Evolutionary conservation across 495 filamentous ascomycete species (phyloP).

Genomic region (Bacidia gigantensis): DNA sequence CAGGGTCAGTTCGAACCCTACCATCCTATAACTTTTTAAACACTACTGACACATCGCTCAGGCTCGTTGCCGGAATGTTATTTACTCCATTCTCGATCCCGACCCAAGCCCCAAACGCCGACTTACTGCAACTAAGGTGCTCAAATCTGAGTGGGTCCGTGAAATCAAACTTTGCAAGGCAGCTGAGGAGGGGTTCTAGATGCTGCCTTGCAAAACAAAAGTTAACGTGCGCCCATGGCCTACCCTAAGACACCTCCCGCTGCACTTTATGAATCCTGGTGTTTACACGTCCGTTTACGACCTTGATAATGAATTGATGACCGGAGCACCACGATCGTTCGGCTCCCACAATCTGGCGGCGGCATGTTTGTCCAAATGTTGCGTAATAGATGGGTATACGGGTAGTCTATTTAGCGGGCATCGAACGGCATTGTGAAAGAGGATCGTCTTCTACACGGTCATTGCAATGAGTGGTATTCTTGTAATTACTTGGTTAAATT

Average conservation of each 20-base stretch:
- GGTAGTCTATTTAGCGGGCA: conserved; percentile 5
- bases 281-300: neutral
- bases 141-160: conserved; percentile 96
- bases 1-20: conserved; percentile 49
- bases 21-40: neutral
- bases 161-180: conserved; percentile 94
- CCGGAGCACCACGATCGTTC: conserved; percentile 5
- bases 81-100: conserved; percentile 97
- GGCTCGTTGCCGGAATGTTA: conserved; percentile 96
- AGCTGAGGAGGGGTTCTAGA: conserved; percentile 74
- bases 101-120: conserved; percentile 63
- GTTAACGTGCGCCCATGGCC: neutral
- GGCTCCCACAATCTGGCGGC: conserved; percentile 7
- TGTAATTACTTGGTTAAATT: neutral
- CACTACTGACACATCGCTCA: conserved; percentile 35
- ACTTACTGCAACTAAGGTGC: conserved; percentile 88
- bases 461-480: neutral
- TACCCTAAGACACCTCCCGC: neutral
- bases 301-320: neutral
- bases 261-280: neutral
- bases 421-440: conserved; percentile 9
- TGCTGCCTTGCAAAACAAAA: neutral
- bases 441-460: conserved; percentile 5
- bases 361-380: neutral
- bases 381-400: conserved; percentile 3